Base-by-base conservation (phyloP, 306 rosid species). In the Quillaja saponaria region DNA sequence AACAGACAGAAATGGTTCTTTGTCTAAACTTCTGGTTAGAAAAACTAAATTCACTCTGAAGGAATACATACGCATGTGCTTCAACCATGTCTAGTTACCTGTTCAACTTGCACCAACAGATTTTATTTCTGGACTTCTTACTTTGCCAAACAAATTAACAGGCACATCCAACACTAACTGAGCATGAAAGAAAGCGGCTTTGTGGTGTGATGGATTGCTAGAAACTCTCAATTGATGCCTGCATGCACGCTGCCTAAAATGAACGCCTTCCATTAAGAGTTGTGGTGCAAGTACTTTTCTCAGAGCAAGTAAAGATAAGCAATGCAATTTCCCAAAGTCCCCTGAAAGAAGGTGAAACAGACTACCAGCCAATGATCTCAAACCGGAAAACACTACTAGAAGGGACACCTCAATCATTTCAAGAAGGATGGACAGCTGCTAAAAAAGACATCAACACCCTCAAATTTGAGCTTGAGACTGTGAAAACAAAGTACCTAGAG, bases 161-260 rank as follows among this genome's bases (percentile, higher is more conserved):
- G 99, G 95, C 97, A 7, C 97, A 94, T 71, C 96, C 99, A 13
- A 80, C 96, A 13, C 87, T 94, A 4, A 82, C 99, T 7, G 99
- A 94, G 81, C 95, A 94, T 7, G 99, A 94, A 74, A 85, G 99
- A 76, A 94, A 94, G 71, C 68, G 99, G 60, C 88, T 94, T 10
- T 89, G 97, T 77, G 87, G 99, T 10, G 95, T 90, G 58, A 89
- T 94, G 99, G 97, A 94, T 19, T 94, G 99, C 67, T 97, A 94
- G 71, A 94, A 94, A 69, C 96, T 94, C 53, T 94, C 99, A 14
- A 87, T 94, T 15, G 99, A 94, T 72, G 99, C 99, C 0, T 94
- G 99, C 66, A 80, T 87, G 95, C 99, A 94, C 60, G 97, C 99
- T 25, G 99, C 99, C 0, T 97, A 89, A 63, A 94, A 94, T 41